These are phyloP conservation scores for Glycine soja DNA, from an alignment of 306 rosid species.

Conservation along the genomic window DNA sequence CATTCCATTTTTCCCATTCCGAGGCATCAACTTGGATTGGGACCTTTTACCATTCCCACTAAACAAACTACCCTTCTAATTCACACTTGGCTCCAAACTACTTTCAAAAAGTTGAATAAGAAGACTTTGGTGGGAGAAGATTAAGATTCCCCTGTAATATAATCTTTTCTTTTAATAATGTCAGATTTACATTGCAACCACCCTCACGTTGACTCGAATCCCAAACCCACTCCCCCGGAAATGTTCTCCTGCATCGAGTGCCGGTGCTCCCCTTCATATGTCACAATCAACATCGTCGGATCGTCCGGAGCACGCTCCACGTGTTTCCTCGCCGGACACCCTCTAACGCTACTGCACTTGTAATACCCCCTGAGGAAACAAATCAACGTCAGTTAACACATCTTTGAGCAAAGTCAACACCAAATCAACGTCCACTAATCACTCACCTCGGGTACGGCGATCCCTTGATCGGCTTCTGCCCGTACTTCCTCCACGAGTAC, in stretches of 20 bases:
- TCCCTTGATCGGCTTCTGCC: slow-evolving; percentile 94
- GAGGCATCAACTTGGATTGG: not conserved
- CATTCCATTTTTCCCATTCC: too few species aligned
- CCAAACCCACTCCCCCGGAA: slow-evolving; percentile 55
- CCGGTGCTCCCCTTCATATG: slow-evolving; percentile 91
- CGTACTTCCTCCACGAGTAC: slow-evolving; percentile 93
- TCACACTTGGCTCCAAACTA: slow-evolving; percentile 13
- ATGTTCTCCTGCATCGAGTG: slow-evolving; percentile 56
- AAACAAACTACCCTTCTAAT: not conserved
- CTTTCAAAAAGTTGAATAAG: not conserved
- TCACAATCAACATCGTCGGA: slow-evolving; percentile 84
- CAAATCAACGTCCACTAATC: slow-evolving; percentile 19
- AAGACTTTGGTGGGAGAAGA: slow-evolving; percentile 2
- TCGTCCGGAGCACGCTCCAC: slow-evolving; percentile 86
- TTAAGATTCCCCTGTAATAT: slow-evolving; percentile 31
- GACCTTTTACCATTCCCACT: not conserved
- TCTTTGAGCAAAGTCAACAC: slow-evolving; percentile 22
- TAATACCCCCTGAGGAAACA: slow-evolving; percentile 70
- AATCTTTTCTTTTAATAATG: not conserved
- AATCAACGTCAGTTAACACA: not conserved
- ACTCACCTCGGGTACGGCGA: slow-evolving; percentile 85
- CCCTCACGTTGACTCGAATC: slow-evolving; percentile 60
- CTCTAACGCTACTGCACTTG: slow-evolving; percentile 79
- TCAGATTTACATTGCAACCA: slow-evolving; percentile 50
- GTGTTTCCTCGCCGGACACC: slow-evolving; percentile 93